A percentile compares a stretch with the other conserved stretches of the same genome.
Evolutionary conservation across 2,329 filamentous ascomycete species (phyloP).

Genomic region (Aspergillus vadensis): DNA sequence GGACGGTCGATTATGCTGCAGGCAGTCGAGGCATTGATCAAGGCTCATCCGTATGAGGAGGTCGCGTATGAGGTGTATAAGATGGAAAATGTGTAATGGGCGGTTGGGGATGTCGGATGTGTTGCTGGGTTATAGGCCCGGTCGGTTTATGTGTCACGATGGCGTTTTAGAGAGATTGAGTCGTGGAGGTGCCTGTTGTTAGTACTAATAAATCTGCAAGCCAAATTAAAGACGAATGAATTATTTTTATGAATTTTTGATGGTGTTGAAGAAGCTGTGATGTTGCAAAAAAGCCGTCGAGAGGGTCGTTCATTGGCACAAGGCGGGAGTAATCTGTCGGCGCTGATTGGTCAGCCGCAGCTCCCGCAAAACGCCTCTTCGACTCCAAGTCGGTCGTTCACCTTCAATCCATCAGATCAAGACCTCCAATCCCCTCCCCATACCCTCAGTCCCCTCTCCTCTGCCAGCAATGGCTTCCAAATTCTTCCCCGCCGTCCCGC

Average conservation of each 20-base stretch:
- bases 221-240: not conserved
- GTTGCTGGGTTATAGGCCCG: not conserved
- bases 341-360: slow-evolving; percentile 37
- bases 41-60: slow-evolving; percentile 51
- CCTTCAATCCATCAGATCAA: slow-evolving; percentile 23
- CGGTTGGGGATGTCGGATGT: not conserved
- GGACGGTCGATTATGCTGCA: slow-evolving; percentile 40
- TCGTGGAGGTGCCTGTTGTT: not conserved
- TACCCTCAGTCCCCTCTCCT: slow-evolving; percentile 18
- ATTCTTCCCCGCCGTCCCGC: slow-evolving; percentile 71
- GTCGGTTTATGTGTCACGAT: not conserved
- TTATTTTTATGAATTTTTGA: not conserved
- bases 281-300: not conserved
- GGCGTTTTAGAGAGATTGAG: not conserved
- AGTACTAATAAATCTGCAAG: not conserved
- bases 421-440: slow-evolving; percentile 14
- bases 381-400: slow-evolving; percentile 32
- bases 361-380: slow-evolving; percentile 39
- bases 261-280: not conserved
- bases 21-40: slow-evolving; percentile 44
- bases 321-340: slow-evolving; percentile 38
- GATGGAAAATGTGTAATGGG: slow-evolving; percentile 42
- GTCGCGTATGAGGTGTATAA: slow-evolving; percentile 49
- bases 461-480: slow-evolving; percentile 73
- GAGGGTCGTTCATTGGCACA: slow-evolving; percentile 4